Evolutionary conservation across 495 filamentous ascomycete species (phyloP).

Genomic region (Hypoxylon cercidicola): DNA sequence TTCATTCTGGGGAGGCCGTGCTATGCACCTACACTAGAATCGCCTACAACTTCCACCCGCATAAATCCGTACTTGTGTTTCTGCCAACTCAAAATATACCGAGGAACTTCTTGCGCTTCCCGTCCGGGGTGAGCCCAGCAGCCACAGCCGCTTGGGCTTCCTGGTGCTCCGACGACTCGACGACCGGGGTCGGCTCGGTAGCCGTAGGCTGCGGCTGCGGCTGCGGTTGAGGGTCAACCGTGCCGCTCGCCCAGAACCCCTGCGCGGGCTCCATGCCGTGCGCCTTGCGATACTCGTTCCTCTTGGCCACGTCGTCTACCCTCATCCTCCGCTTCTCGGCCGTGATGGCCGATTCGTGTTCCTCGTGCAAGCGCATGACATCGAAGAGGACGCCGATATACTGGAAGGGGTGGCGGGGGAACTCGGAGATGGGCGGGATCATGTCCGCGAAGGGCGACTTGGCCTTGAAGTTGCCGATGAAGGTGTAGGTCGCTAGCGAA

Average conservation of each 20-base stretch:
- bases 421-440: conserved; percentile 69
- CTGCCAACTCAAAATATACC: conserved; percentile 53
- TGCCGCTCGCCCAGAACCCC: conserved; percentile 44
- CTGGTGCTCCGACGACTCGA: conserved; percentile 16
- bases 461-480: conserved; percentile 73
- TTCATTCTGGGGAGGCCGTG: conserved; percentile 18
- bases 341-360: conserved; percentile 68
- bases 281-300: conserved; percentile 79
- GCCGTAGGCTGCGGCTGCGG: no score
- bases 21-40: conserved; percentile 9
- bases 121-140: conserved; percentile 29
- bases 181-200: conserved; percentile 5
- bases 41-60: conserved; percentile 10
- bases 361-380: conserved; percentile 75
- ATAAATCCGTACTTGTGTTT: conserved; percentile 2
- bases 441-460: conserved; percentile 78
- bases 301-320: conserved; percentile 82
- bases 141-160: conserved; percentile 8
- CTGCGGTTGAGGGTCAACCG: background rate
- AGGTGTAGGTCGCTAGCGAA: conserved; percentile 72
- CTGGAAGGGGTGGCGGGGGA: conserved; percentile 70
- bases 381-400: conserved; percentile 67
- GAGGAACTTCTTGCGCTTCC: conserved; percentile 54
- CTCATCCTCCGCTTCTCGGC: conserved; percentile 71
- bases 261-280: conserved; percentile 76